Evolutionary conservation across 352 stramenopile genomes (phyloP).

Genomic region (Globisporangium spiculum): DNA sequence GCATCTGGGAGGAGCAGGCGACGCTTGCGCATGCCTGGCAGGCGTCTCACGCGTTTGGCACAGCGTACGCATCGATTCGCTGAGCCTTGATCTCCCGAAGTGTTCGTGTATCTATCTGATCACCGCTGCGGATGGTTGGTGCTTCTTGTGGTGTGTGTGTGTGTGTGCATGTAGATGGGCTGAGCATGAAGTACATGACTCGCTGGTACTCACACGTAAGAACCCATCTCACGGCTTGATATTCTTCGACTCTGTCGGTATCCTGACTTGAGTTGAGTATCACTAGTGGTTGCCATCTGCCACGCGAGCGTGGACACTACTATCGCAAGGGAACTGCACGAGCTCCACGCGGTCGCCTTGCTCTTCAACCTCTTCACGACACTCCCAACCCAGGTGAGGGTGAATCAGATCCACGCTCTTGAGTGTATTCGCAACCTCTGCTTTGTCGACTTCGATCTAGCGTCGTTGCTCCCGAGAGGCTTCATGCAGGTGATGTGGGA

Average conservation of each 20-base stretch:
- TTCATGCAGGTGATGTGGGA: conserved; percentile 31
- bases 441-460: conserved; percentile 20
- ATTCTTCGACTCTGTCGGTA: not conserved
- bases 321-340: conserved; percentile 43
- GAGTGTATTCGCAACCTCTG: conserved; percentile 56
- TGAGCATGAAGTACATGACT: conserved; percentile 49
- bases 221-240: not conserved
- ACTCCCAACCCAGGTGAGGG: conserved; percentile 19
- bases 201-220: conserved; percentile 48
- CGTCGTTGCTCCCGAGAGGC: conserved; percentile 12
- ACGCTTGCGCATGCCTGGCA: conserved; percentile 38
- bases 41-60: conserved; percentile 32
- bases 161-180: conserved; percentile 31
- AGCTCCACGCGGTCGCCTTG: conserved; percentile 25
- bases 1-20: conserved; percentile 55
- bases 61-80: conserved; percentile 16
- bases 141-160: not conserved
- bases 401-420: conserved; percentile 28
- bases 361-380: conserved; percentile 32
- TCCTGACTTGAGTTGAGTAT: not conserved
- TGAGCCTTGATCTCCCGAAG: not conserved
- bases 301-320: conserved; percentile 55
- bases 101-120: not conserved
- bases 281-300: conserved; percentile 47
- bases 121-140: not conserved